Evolutionary conservation across 2,329 filamentous ascomycete genomes (phyloP).

Genomic region (Ophiosphaerella herpotricha): DNA sequence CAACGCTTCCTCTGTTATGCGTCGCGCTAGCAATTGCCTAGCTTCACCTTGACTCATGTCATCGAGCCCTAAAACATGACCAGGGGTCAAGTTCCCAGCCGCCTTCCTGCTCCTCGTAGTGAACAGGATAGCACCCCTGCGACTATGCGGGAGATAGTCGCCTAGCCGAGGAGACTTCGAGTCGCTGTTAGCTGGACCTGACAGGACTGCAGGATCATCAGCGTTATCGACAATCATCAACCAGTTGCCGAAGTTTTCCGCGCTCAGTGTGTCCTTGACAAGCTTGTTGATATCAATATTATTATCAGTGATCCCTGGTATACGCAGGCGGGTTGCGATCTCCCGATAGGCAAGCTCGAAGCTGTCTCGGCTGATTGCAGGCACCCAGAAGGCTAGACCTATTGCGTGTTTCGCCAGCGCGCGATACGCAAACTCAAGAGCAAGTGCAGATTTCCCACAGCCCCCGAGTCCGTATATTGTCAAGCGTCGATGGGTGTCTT

Average conservation of each 20-base stretch:
- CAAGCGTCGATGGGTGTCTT: conserved; percentile 10
- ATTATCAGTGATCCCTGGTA: conserved; percentile 26
- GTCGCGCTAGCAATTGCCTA: conserved; percentile 11
- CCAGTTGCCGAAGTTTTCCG: conserved; percentile 37
- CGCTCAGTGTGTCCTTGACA: conserved; percentile 42
- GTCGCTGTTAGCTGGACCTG: no score
- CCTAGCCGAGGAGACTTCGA: conserved; percentile 23
- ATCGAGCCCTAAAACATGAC: conserved; percentile 21
- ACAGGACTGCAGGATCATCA: conserved; percentile 43
- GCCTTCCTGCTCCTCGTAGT: conserved; percentile 26
- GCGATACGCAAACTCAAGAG: conserved; percentile 48
- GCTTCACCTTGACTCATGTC: conserved; percentile 22
- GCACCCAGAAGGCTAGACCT: conserved; percentile 19
- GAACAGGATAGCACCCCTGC: conserved; percentile 38
- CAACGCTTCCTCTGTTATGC: conserved; percentile 7
- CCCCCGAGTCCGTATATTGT: conserved; percentile 20
- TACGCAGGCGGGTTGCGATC: conserved; percentile 15
- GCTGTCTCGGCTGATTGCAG: conserved; percentile 21
- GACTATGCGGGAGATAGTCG: conserved; percentile 39
- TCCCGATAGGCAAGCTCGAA: conserved; percentile 27
- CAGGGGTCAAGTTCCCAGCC: conserved; percentile 11
- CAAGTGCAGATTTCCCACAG: conserved; percentile 22
- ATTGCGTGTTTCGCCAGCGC: conserved; percentile 21
- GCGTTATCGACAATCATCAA: conserved; percentile 54
- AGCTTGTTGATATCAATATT: conserved; percentile 44